Conservation (phyloP, 768 basidiomycete species). For the Lactifluus pinguis region DNA sequence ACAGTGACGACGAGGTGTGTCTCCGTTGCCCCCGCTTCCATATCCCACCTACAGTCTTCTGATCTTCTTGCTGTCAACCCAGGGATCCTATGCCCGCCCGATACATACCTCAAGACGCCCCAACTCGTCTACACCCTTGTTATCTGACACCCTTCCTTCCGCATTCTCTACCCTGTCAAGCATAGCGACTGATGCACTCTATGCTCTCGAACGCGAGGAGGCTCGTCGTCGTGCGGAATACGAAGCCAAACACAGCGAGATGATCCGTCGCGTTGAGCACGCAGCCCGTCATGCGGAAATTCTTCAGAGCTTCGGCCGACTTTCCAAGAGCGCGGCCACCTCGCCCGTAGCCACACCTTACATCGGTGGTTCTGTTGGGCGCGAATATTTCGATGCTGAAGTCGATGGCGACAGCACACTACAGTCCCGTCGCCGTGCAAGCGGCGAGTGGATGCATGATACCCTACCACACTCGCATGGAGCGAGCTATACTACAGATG, state of each 20-base stretch:
- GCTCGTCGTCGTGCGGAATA: constrained; percentile 55
- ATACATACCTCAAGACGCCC: constrained; percentile 3
- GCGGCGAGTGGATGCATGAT: constrained; percentile 20
- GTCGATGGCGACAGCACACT: constrained; percentile 35
- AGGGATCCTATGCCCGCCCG: constrained; percentile 34
- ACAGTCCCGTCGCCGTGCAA: constrained; percentile 26
- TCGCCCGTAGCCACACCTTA: constrained; percentile 16
- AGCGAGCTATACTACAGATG: constrained; percentile 26
- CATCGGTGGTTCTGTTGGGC: neutral
- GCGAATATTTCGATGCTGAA: constrained; percentile 22
- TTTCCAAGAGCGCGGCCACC: constrained; percentile 19
- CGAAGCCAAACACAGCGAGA: constrained; percentile 42
- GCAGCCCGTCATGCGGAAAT: constrained; percentile 39
- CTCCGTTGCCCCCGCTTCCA: neutral
- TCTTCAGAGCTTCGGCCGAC: constrained; percentile 26
- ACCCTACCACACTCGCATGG: constrained; percentile 24
- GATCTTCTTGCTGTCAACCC: constrained; percentile 12
- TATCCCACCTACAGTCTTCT: neutral
- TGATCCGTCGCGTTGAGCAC: constrained; percentile 27
- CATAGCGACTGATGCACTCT: constrained; percentile 82
- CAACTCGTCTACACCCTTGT: constrained; percentile 19
- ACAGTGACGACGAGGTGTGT: constrained; percentile 78
- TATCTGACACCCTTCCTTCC: constrained; percentile 23
- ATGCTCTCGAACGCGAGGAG: constrained; percentile 81
- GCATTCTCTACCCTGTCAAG: constrained; percentile 55